Evolutionary conservation across 805 yeast genomes (phyloP), one percentile per base, ranked within the genome.

Genomic region (Zygosaccharomyces rouxii): DNA sequence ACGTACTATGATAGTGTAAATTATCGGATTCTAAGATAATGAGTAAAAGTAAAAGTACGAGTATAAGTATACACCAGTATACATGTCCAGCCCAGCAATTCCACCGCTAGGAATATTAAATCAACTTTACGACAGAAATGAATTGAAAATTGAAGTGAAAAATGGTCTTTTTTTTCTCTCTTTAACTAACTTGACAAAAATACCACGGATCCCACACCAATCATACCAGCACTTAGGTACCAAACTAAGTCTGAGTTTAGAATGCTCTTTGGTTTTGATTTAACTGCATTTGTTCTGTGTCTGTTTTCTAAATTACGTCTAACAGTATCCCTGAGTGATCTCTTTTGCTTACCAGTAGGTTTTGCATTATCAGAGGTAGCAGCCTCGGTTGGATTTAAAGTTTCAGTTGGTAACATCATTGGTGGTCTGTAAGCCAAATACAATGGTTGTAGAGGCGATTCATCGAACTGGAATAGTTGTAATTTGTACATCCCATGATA

Each of bases 341-440:
- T 66, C 43, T 72, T 67, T 59, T 66, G 55, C 58, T 71, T 45
- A 14, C 62, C 55, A 16, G 60, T 44, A 10, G 71, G 53, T 41
- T 70, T 50, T 4, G 74, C 56, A 5, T 60, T 57, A 4, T 62
- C 58, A 3, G 65, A 48, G 9, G 76, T 66, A 33, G 71, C 68
- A 5, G 74, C 62, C 38, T 73, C 72, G 2, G 96, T 86, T 19
- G 99, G 99, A 68, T 90, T 92, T 75, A 94, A 71, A 0, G 97
- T 90, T 46, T 66, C 70, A 0, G 98, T 94, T 19, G 99, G 99
- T 51, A 94, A 79, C 99, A 94, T 94, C 79, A 86, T 76, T 7
- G 99, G 95, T 5, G 99, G 99, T 59, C 79, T 78, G 72, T 90
- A 94, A 2, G 95, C 96, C 66, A 94, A 76, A 68, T 89, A 94